Percentiles rank a stretch among this genome's conserved stretches.
phyloP scores from a whole-genome alignment of 371 early-diverging fungal species.

The Rhizomucor pusillus region DNA sequence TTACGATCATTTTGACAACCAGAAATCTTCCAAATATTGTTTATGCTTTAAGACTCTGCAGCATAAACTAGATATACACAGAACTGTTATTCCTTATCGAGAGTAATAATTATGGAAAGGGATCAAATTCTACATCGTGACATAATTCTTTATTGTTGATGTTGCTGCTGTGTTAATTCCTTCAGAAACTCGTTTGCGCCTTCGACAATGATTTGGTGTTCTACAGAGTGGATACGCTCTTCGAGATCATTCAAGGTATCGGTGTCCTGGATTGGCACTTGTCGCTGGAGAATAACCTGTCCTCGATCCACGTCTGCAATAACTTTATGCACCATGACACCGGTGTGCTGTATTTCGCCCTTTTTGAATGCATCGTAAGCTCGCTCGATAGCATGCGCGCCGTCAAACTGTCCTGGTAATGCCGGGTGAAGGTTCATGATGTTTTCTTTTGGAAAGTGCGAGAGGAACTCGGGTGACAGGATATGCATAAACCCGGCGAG shows the following conservation, averaged over 20 bases:
- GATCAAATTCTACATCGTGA: too few species aligned
- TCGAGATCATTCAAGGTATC: conserved; percentile 85
- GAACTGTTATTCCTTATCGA: too few species aligned
- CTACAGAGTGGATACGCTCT: conserved; percentile 80
- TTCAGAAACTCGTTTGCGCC: conserved; percentile 49
- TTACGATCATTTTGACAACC: too few species aligned
- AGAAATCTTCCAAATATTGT: too few species aligned
- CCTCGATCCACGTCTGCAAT: conserved; percentile 95
- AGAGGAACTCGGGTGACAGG: conserved; percentile 80
- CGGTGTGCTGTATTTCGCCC: conserved; percentile 79
- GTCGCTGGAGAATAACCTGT: conserved; percentile 74
- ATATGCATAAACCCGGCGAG: conserved; percentile 98
- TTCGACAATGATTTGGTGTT: conserved; percentile 84
- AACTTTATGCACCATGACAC: conserved; percentile 96
- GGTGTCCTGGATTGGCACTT: conserved; percentile 69
- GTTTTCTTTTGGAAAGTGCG: conserved; percentile 54
- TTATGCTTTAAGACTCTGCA: too few species aligned
- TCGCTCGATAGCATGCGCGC: conserved; percentile 92
- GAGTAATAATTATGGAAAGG: too few species aligned
- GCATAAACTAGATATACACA: too few species aligned
- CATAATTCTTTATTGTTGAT: not conserved
- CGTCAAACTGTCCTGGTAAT: conserved; percentile 92
- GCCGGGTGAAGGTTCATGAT: conserved; percentile 97
- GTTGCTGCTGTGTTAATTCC: conserved; percentile 9
- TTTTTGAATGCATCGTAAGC: conserved; percentile 82